Base-by-base conservation (phyloP, 2,329 filamentous ascomycete genomes). In the Volutella citrinella region DNA sequence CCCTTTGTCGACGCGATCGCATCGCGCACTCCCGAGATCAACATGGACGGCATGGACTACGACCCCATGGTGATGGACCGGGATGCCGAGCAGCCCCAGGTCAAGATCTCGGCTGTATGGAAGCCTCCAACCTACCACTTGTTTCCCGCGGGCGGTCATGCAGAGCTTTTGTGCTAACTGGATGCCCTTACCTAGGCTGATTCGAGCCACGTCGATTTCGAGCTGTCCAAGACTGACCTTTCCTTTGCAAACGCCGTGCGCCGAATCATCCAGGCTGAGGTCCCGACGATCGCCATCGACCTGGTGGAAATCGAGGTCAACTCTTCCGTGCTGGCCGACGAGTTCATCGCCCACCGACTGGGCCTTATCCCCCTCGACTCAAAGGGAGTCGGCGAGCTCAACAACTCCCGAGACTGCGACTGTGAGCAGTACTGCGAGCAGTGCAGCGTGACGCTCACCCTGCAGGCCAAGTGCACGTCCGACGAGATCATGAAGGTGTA, bases 401-500 rank as follows among this genome's bases (percentile, higher is more conserved):
- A 85, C 45, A 95, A 95, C 68, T 84, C 86, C 30, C 85, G 91
- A 56, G 91, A 97, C 65, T 98, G 93, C 70, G 88, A 95, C 57
- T 98, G 93, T 71, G 91, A 96, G 53, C 84, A 91, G 54, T 88
- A 90, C 69, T 98, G 93, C 70, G 86, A 95, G 48, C 79, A 85
- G 51, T 98, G 93, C 72, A 87, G 85, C 49, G 86, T 97, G 31
- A 84, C 81, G 16, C 77, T 98, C 18, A 83, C 78, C 5, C 75
- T 98, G 23, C 83, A 95, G 56, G 91, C 88, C 25, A 83, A 86
- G 57, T 95, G 89, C 65, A 89, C 81, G 4, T 78, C 79, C 31
- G 87, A 93, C 52, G 84, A 91, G 45, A 84, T 91, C 41, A 93
- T 98, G 82, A 88, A 87, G 55, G 88, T 98, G 9, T 96, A 94